Conservation (phyloP, 1,284 basidiomycete species). For the Ustilago lituana region DNA sequence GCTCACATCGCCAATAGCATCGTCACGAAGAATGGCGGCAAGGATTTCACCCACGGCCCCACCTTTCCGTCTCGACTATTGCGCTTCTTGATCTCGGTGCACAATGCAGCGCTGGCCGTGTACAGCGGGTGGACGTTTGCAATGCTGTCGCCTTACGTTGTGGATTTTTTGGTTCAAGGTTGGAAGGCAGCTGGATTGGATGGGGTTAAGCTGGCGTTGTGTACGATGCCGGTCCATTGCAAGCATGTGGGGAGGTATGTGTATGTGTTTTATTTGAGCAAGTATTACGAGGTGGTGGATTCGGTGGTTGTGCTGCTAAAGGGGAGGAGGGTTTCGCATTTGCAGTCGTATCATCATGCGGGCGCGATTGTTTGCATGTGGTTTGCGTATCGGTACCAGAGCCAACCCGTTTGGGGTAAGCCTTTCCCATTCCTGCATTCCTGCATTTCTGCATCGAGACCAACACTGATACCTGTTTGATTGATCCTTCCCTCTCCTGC, state of each 20-base stretch:
- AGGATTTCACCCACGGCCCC: conserved; percentile 46
- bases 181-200: conserved; percentile 42
- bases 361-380: conserved; percentile 67
- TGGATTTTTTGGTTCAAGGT: conserved; percentile 55
- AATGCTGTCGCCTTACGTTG: conserved; percentile 44
- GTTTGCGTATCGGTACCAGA: conserved; percentile 63
- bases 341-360: conserved; percentile 64
- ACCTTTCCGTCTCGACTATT: conserved; percentile 16
- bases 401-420: conserved; percentile 56
- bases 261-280: conserved; percentile 67
- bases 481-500: no score
- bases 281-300: conserved; percentile 64
- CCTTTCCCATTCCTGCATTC: no score
- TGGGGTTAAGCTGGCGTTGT: conserved; percentile 65
- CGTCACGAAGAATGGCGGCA: conserved; percentile 25
- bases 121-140: conserved; percentile 56
- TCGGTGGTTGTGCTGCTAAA: conserved; percentile 66
- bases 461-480: no score
- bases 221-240: conserved; percentile 63
- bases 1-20: conserved; percentile 48
- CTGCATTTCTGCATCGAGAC: no score
- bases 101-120: conserved; percentile 55
- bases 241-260: conserved; percentile 57
- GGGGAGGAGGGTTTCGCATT: conserved; percentile 64
- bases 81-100: conserved; percentile 44